These are phyloP conservation scores for Cytauxzoon felis DNA, from an alignment of 169 alveolate species.

Conservation along the genomic window DNA sequence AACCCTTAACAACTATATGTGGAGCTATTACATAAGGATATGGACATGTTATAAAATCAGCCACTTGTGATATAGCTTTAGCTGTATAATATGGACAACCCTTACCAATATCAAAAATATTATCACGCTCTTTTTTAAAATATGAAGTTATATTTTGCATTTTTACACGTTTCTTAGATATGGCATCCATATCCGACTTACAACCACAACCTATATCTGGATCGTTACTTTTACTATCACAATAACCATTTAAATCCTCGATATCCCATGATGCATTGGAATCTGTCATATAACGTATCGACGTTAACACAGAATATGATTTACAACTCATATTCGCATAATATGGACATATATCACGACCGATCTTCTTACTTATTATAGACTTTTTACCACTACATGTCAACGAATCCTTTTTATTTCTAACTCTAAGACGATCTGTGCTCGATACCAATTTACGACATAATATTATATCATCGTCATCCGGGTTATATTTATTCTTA, in stretches of 20 bases:
- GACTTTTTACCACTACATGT: constrained; percentile 16
- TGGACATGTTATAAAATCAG: constrained; percentile 49
- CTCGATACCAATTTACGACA: constrained; percentile 14
- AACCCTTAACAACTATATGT: constrained; percentile 18
- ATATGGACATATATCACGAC: constrained; percentile 17
- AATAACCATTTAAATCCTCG: constrained; percentile 16
- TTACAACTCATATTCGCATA: constrained; percentile 39
- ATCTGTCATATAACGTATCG: constrained; percentile 1
- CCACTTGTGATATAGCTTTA: constrained; percentile 36
- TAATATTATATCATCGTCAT: not conserved
- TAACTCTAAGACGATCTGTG: not conserved
- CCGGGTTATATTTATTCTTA: not conserved
- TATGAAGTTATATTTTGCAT: not conserved
- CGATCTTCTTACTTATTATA: not conserved
- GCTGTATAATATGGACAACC: constrained; percentile 56
- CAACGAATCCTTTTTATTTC: not conserved
- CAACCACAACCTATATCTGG: not conserved
- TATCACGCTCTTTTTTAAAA: not conserved
- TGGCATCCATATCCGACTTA: not conserved
- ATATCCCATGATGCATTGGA: constrained; percentile 31
- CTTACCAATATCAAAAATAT: not conserved
- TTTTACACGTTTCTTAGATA: not conserved
- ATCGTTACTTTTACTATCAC: not conserved
- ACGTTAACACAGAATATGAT: constrained; percentile 12
- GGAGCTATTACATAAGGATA: constrained; percentile 30